These are phyloP conservation scores for Daldinia concentrica DNA, from an alignment of 495 filamentous ascomycete species.

Conservation along the genomic window DNA sequence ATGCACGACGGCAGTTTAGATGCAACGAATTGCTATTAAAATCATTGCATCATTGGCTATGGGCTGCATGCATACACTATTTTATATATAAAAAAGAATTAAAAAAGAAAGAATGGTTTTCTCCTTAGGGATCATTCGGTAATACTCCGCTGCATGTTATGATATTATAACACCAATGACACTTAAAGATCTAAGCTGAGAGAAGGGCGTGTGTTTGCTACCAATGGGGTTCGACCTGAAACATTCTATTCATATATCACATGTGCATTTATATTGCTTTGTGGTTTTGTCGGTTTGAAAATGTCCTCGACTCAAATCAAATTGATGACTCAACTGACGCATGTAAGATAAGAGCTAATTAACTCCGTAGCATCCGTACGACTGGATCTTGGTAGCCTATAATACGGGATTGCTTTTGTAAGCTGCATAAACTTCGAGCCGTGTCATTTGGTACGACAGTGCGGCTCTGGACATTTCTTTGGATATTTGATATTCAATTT, in stretches of 20 bases:
- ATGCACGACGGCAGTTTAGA: constrained; percentile 1
- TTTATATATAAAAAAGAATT: not conserved
- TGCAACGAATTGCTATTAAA: not conserved
- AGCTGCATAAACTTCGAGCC: constrained; percentile 1
- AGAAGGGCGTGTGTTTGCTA: constrained; percentile 27
- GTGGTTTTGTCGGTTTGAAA: constrained; percentile 16
- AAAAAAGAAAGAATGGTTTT: no score
- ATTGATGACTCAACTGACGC: constrained; percentile 7
- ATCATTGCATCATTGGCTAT: constrained; percentile 10
- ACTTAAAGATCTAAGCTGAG: constrained; percentile 27
- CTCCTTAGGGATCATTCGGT: constrained; percentile 2
- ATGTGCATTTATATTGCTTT: constrained; percentile 27
- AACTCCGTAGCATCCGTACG: constrained; percentile 7
- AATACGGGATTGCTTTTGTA: constrained; percentile 1
- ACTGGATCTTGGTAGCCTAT: constrained; percentile 7
- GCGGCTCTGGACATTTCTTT: not conserved
- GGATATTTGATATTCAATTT: not conserved
- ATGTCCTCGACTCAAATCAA: not conserved
- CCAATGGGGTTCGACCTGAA: constrained; percentile 27
- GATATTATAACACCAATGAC: constrained; percentile 5
- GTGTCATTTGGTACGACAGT: constrained; percentile 1
- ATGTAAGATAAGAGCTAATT: constrained; percentile 8
- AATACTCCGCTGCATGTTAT: constrained; percentile 26
- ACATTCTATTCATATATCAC: constrained; percentile 27
- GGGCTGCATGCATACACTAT: not conserved